Evolutionary conservation across 192 early-diverging fungal genomes (phyloP), one percentile per base, ranked within the genome.

Genomic region (Podila verticillata): DNA sequence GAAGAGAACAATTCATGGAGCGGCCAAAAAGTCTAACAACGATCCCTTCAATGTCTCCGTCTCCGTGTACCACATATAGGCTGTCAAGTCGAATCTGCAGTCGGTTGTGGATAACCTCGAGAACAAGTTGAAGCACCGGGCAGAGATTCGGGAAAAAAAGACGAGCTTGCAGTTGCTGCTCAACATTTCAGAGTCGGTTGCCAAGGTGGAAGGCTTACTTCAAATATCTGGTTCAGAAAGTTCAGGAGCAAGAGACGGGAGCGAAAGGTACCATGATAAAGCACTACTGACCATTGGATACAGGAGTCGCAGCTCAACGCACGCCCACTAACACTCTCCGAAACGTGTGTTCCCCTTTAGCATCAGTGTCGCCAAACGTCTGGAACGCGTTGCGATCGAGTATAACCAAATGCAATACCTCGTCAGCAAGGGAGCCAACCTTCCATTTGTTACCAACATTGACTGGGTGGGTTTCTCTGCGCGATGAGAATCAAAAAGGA

Each of bases 351-450:
- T 61, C 28, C 29, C 9, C n/a, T 20, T 7, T 70, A 84, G 78
- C 35, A 72, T 78, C 57, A 86, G 83, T 48, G 84, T 89, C 6
- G 89, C 89, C 28, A 95, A 95, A 58, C 88, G 91, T 26, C 85
- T 95, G 26, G 94, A 95, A 65, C 89, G 94, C 24, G 93, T 95
- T 8, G 94, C 94, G 17, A 90, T 93, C 31, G 94, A 95, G 82
- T 95, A 88, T 70, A 95, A 95, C 63, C 93, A 95, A 62, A 90
- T 95, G 84, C 91, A 89, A 66, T 92, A 93, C 70, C 86, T 95
- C 8, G 90, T 93, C 2, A 84, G 82, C 20, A 83, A 85, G 57
- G 91, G 91, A 8, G 83, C 90, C 63, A 83, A 70, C 13, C 72
- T 90, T 22, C 83, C 91, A 2, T 93, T 95, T 82, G 91, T 95